phyloP scores from a whole-genome alignment of 2,329 filamentous ascomycete genomes.

The Karstenula rhodostoma region DNA sequence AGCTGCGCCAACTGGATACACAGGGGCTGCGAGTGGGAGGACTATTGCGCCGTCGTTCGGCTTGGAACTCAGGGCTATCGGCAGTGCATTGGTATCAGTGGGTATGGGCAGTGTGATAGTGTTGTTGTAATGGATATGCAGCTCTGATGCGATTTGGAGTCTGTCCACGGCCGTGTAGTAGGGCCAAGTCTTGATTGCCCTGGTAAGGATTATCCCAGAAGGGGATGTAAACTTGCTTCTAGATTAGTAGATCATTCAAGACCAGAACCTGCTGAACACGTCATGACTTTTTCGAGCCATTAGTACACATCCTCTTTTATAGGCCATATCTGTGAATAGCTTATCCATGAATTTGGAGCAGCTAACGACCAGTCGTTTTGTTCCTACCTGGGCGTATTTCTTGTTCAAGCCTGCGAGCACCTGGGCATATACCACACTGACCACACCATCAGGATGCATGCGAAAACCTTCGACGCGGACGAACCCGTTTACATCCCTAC shows the following conservation, averaged over 20 bases:
- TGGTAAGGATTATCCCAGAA: no score
- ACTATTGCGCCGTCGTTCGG: slow-evolving; percentile 8
- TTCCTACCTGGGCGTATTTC: no score
- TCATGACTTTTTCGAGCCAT: no score
- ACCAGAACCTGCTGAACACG: no score
- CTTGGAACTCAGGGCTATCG: slow-evolving; percentile 14
- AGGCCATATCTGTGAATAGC: no score
- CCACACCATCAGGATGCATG: slow-evolving; percentile 51
- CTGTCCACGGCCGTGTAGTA: background rate
- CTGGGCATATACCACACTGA: slow-evolving; percentile 46
- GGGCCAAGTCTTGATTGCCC: no score
- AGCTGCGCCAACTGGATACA: slow-evolving; percentile 1
- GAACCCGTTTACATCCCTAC: slow-evolving; percentile 35
- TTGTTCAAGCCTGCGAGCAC: slow-evolving; percentile 54
- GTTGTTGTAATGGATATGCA: slow-evolving; percentile 15
- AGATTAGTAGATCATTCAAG: no score
- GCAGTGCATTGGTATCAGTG: slow-evolving; percentile 18
- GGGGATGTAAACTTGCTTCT: no score
- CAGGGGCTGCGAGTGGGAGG: slow-evolving; percentile 21
- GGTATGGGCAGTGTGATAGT: slow-evolving; percentile 21
- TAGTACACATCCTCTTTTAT: no score
- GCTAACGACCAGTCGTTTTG: no score
- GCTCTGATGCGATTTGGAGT: background rate
- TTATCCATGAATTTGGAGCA: no score
- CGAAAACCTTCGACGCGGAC: slow-evolving; percentile 38